Percentiles rank a stretch among this genome's conserved stretches.
Evolutionary conservation across 139 green algal genomes (phyloP).

Genomic region (Chlamydomonas sp.): DNA sequence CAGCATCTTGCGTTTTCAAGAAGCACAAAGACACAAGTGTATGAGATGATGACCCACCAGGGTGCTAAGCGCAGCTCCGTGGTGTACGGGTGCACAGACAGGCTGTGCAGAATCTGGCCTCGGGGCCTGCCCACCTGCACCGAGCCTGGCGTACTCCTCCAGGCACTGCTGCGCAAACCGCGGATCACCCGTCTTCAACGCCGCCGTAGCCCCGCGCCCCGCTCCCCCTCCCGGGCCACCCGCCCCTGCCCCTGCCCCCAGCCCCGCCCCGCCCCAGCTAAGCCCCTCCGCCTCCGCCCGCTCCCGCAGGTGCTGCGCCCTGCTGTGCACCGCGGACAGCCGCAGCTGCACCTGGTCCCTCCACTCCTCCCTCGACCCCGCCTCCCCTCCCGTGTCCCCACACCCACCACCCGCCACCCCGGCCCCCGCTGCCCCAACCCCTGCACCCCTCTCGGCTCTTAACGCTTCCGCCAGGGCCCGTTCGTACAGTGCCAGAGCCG

Average conservation of each 20-base stretch:
- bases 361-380: not conserved
- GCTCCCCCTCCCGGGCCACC: not conserved
- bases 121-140: not conserved
- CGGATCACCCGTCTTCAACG: not conserved
- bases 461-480: too few relatives aligned
- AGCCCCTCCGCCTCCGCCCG: not conserved
- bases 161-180: constrained; percentile 1
- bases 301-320: not conserved
- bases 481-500: too few relatives aligned
- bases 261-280: not conserved
- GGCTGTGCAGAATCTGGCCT: not conserved
- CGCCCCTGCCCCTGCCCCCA: not conserved
- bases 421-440: too few relatives aligned
- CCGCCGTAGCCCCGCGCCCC: not conserved
- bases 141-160: not conserved
- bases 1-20: too few relatives aligned
- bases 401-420: not conserved
- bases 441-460: too few relatives aligned
- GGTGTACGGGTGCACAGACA: not conserved
- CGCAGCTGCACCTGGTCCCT: not conserved
- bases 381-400: not conserved
- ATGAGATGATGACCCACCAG: too few relatives aligned
- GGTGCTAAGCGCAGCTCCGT: not conserved
- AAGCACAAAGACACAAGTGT: too few relatives aligned
- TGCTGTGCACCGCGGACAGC: not conserved